Percentiles rank a stretch among this genome's conserved stretches.
Evolutionary conservation across 306 rosid species (phyloP).

Genomic region (Cucumis melo): DNA sequence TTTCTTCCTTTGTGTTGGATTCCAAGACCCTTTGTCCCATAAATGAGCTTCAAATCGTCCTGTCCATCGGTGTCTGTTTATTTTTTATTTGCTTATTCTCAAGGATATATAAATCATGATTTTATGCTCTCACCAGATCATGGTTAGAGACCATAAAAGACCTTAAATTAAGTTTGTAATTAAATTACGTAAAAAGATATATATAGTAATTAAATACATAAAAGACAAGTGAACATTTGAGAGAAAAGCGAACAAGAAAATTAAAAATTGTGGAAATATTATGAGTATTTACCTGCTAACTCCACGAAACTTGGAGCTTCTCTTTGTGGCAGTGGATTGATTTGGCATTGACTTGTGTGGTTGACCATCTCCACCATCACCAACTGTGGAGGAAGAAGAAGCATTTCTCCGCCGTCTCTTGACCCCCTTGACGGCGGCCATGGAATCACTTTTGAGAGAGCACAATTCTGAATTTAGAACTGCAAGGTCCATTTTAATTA

Average conservation of each 20-base stretch:
- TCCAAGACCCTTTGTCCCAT: conserved; percentile 42
- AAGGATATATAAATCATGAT: not conserved
- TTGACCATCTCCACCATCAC: conserved; percentile 11
- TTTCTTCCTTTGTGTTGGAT: conserved; percentile 40
- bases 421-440: conserved; percentile 14
- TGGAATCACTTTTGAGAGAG: conserved; percentile 15
- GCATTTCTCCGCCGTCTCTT: conserved; percentile 45
- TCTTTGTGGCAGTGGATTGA: conserved; percentile 17
- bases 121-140: not conserved
- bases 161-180: too few species aligned
- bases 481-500: conserved; percentile 24
- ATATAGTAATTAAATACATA: too few species aligned
- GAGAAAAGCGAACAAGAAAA: too few species aligned
- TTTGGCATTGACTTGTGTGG: conserved; percentile 19
- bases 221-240: too few species aligned
- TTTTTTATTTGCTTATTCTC: not conserved
- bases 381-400: not conserved
- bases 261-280: not conserved
- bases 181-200: too few species aligned
- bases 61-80: conserved; percentile 26
- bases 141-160: too few species aligned
- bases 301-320: conserved; percentile 36
- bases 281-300: conserved; percentile 23
- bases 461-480: conserved; percentile 30
- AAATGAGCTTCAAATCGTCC: conserved; percentile 36